Base-by-base conservation (phyloP, 306 rosid species). In the Cyclanthera cordifolia region DNA sequence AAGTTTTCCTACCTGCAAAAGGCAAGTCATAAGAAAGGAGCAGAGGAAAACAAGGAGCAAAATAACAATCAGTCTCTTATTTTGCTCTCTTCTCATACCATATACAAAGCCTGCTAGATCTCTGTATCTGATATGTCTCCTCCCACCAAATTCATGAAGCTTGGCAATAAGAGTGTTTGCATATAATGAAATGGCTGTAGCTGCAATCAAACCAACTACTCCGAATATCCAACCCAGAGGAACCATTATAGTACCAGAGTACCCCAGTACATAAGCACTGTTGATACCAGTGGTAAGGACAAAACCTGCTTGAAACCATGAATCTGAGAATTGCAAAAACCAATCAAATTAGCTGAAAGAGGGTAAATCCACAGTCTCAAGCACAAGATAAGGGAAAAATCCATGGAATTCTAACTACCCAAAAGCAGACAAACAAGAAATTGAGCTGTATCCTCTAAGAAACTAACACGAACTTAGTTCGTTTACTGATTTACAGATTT, bases 71-170 rank as follows among this genome's bases (percentile, higher is more conserved):
- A 4, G 13, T 64, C 49, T 27, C 10, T 53, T 51, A 16, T 20
- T 13, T 58, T 53, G 13, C 19, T 28, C 1, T 61, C 55, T 72
- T 12, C 63, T 14, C 80, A 63, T 79, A 92, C 98, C 98, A 21
- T 93, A 93, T 20, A 89, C 49, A 74, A 54, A 82, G 13, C 96
- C 95, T 8, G 98, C 96, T 73, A 93, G 93, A 74, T 93, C 98
- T 75, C 98, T 85, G 77, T 93, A 93, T 82, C 98, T 79, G 77
- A 93, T 93, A 77, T 89, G 96, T 85, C 96, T 83, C 61, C 69
- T 84, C 67, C 98, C 98, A n/a, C 98, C 98, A 58, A 73, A 79
- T 74, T 86, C 93, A 85, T 93, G 98, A 14, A 93, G 95, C 89
- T 72, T 86, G 71, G 98, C 98, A 71, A 93, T 43, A 53, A 93